Evolutionary conservation across 2,329 filamentous ascomycete genomes (phyloP).

Genomic region (Calonectria henricotiae): DNA sequence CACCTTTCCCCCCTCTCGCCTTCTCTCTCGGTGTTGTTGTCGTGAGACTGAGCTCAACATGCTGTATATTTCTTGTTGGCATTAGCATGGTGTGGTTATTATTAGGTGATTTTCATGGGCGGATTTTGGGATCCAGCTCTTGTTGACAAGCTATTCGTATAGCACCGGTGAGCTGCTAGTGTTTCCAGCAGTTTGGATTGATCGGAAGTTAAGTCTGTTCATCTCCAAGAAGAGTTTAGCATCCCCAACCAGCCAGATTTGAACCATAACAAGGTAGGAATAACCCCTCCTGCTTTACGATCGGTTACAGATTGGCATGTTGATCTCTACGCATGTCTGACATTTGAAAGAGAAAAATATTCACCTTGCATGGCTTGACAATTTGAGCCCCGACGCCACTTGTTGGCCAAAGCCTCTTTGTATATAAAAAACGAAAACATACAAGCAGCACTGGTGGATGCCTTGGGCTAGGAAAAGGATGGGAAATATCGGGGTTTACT

Average conservation of each 20-base stretch:
- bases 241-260: neutral
- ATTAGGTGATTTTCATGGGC: neutral
- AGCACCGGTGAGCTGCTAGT: neutral
- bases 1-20: neutral
- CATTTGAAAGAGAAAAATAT: neutral
- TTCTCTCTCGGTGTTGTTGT: neutral
- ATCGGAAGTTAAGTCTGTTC: too few relatives aligned
- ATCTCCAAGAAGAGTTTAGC: neutral
- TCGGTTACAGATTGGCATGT: slow-evolving; percentile 17
- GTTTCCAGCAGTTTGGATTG: too few relatives aligned
- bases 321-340: slow-evolving; percentile 11
- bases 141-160: too few relatives aligned
- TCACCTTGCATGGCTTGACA: slow-evolving; percentile 1
- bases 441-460: too few relatives aligned
- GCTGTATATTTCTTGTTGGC: neutral
- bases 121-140: too few relatives aligned
- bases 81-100: neutral
- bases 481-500: neutral
- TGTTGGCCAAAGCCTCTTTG: neutral
- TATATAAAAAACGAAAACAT: too few relatives aligned
- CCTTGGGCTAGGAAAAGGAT: neutral
- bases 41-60: neutral
- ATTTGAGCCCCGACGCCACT: neutral
- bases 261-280: neutral
- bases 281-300: neutral